Evolutionary conservation across 371 early-diverging fungal genomes (phyloP).

Genomic region (Thermomucor indicae-seudaticae): DNA sequence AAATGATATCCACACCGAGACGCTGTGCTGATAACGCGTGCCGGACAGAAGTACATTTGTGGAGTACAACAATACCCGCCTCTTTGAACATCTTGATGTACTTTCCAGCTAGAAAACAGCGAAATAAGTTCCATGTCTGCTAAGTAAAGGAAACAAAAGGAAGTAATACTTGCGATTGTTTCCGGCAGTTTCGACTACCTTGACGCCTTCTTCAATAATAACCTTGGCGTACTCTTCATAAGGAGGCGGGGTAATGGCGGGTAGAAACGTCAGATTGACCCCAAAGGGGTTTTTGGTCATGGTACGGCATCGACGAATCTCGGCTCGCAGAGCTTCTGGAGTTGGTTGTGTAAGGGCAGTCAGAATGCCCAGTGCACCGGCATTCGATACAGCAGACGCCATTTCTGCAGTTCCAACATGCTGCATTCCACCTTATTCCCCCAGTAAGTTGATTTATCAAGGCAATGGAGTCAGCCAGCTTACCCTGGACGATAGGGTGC

Average conservation of each 20-base stretch:
- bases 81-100: constrained; percentile 74
- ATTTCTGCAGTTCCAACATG: constrained; percentile 71
- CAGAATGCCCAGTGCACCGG: constrained; percentile 93
- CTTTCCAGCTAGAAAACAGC: constrained; percentile 47
- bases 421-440: constrained; percentile 19
- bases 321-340: constrained; percentile 72
- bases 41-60: constrained; percentile 75
- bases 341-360: constrained; percentile 84
- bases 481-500: constrained; percentile 63
- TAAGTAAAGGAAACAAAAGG: no score
- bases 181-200: constrained; percentile 75
- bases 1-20: constrained; percentile 62
- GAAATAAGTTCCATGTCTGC: no score
- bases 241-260: constrained; percentile 72
- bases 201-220: constrained; percentile 75
- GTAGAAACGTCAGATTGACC: constrained; percentile 69
- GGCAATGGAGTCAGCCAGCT: not conserved
- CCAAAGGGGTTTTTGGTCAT: constrained; percentile 80
- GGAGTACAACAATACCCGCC: constrained; percentile 67
- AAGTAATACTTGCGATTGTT: constrained; percentile 54
- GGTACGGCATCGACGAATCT: constrained; percentile 68
- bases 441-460: no score
- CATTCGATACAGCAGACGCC: constrained; percentile 92
- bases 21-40: constrained; percentile 67
- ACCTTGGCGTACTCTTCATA: constrained; percentile 72